Evolutionary conservation across 1,139 yeast genomes (phyloP), one percentile per base, ranked within the genome.

Genomic region (Hansenula lynferdii): DNA sequence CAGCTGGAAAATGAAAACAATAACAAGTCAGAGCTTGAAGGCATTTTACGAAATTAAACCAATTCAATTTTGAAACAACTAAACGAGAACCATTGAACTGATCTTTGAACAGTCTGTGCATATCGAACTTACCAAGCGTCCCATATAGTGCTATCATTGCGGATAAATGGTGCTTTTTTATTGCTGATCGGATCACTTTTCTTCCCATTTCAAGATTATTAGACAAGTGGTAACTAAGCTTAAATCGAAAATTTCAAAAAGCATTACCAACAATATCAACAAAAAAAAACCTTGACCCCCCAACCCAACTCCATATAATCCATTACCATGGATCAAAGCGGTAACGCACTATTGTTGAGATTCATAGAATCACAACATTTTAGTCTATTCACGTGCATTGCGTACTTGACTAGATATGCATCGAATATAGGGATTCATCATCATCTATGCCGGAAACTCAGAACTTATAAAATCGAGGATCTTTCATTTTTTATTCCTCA

Each of bases 401-500:
- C 81, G 34, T 70, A 73, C 45, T 65, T 89, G 28, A 75, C 77
- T 40, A 66, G 73, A 34, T 70, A 84, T 57, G 70, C 86, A 4
- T 71, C 70, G 37, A 83, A 77, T 53, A 77, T 92, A 26, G 98
- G 97, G 12, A 72, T 90, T 27, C 92, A 85, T 51, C 83, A 80
- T 59, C 71, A 71, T 44, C 64, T 92, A 21, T 87, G 95, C 42
- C 72, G 71, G 49, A 80, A 75, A 57, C 64, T 86, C 28, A 63
- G 76, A 37, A 61, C 73, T 3, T 81, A 67, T 51, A 74, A 75
- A 17, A 83, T 82, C 49, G 72, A 69, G 25, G 96, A 92, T 44
- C 58, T 92, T 33, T 90, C 89, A 56, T 92, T 92, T 58, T 89
- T 81, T 54, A 80, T 92, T 28, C 97, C 98, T 0, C 97, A 92